phyloP scores from a whole-genome alignment of 1,139 yeast genomes.

The Dujonia santamariae region DNA sequence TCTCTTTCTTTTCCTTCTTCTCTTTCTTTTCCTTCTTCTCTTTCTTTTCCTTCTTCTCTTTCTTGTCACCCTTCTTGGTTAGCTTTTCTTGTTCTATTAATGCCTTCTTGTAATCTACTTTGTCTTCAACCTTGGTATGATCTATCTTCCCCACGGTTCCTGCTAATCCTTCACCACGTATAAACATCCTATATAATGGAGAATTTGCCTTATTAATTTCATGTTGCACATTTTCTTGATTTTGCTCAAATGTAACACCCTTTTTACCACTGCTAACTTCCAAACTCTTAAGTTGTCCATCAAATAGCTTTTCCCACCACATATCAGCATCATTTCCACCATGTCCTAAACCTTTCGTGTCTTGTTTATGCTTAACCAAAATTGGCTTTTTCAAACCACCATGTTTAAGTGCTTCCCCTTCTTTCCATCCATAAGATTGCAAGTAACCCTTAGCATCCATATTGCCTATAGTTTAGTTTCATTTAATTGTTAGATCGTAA shows the following conservation, averaged over 20 bases:
- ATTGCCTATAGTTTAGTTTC: no score
- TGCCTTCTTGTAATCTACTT: conserved; percentile 11
- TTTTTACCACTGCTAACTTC: conserved; percentile 47
- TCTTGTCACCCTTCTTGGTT: conserved; percentile 12
- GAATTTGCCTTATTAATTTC: conserved; percentile 51
- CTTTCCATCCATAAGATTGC: conserved; percentile 83
- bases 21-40: conserved; percentile 15
- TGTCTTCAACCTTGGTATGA: conserved; percentile 14
- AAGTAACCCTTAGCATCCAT: conserved; percentile 81
- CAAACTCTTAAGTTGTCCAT: conserved; percentile 80
- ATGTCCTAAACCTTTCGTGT: conserved; percentile 85
- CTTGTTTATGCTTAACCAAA: conserved; percentile 84
- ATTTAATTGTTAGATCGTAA: no score
- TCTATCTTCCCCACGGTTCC: conserved; percentile 63
- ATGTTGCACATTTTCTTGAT: conserved; percentile 31
- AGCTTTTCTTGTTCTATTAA: conserved; percentile 14
- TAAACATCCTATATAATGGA: conserved; percentile 73
- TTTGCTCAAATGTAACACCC: conserved; percentile 39
- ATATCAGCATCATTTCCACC: conserved; percentile 70
- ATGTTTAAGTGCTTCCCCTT: conserved; percentile 76
- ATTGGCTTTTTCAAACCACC: conserved; percentile 88
- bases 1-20: conserved; percentile 16
- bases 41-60: conserved; percentile 8
- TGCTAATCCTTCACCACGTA: conserved; percentile 75
- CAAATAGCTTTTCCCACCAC: conserved; percentile 97